These are phyloP conservation scores for Stemphylium vesicarium DNA, from an alignment of 2,329 filamentous ascomycete genomes.

Conservation along the genomic window DNA sequence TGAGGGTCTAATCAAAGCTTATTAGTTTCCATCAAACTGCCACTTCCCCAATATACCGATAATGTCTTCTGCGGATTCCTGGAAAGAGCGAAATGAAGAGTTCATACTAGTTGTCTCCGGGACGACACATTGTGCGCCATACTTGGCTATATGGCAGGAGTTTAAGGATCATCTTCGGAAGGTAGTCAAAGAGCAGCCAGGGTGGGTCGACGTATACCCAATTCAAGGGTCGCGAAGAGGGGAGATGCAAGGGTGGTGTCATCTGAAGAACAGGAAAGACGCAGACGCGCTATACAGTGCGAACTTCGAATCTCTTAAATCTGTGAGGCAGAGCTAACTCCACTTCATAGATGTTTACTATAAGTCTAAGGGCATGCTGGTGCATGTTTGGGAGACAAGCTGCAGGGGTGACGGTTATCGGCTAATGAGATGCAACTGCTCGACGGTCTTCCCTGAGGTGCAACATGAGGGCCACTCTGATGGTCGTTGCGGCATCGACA, in stretches of 20 bases:
- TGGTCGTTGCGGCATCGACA: slow-evolving; percentile 38
- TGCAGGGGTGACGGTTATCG: slow-evolving; percentile 31
- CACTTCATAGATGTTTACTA: slow-evolving; percentile 26
- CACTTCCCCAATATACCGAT: no score
- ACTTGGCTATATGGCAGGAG: slow-evolving; percentile 41
- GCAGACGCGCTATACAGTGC: slow-evolving; percentile 42
- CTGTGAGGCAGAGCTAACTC: not conserved
- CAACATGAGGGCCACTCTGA: slow-evolving; percentile 35
- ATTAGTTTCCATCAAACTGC: no score
- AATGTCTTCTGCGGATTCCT: slow-evolving; percentile 20
- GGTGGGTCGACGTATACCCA: slow-evolving; percentile 43
- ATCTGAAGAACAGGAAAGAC: slow-evolving; percentile 42
- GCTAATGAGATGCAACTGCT: slow-evolving; percentile 46
- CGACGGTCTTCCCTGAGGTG: slow-evolving; percentile 30
- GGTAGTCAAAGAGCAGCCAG: slow-evolving; percentile 43
- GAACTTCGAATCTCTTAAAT: slow-evolving; percentile 7
- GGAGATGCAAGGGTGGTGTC: slow-evolving; percentile 45
- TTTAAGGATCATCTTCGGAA: slow-evolving; percentile 47
- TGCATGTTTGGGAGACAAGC: slow-evolving; percentile 42
- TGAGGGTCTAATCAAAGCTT: no score
- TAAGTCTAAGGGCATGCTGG: slow-evolving; percentile 29
- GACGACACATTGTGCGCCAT: slow-evolving; percentile 30
- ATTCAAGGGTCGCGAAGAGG: slow-evolving; percentile 33
- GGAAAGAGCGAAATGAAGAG: slow-evolving; percentile 30
- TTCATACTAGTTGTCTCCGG: slow-evolving; percentile 41